Evolutionary conservation across 768 basidiomycete genomes (phyloP).

Genomic region (Kwoniella heveanensis): DNA sequence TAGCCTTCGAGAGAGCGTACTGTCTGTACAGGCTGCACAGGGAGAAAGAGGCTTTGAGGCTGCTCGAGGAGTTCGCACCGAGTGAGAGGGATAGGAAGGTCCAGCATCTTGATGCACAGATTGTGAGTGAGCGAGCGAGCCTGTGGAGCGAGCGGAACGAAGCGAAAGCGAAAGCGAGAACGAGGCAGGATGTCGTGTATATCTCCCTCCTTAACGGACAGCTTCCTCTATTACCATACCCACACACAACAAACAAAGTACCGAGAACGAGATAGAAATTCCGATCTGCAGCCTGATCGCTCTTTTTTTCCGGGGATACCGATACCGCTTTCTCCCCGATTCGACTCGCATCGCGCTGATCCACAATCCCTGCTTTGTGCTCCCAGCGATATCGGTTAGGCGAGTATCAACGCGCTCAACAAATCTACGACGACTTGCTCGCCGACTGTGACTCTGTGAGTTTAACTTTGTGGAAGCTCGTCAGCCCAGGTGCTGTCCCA

Average conservation of each 20-base stretch:
- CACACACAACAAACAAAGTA: too few relatives aligned
- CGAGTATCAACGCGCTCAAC: slow-evolving; percentile 70
- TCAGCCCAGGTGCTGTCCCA: too few relatives aligned
- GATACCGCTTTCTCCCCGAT: too few relatives aligned
- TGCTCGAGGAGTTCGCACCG: slow-evolving; percentile 58
- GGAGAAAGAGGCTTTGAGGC: slow-evolving; percentile 67
- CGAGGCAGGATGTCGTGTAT: too few relatives aligned
- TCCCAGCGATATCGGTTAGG: slow-evolving; percentile 75
- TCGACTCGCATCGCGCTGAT: too few relatives aligned
- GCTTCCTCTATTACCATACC: too few relatives aligned
- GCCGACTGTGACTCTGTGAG: slow-evolving; percentile 76
- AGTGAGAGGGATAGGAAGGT: slow-evolving; percentile 63
- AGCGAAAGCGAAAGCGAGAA: too few relatives aligned
- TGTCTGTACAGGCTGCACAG: slow-evolving; percentile 80
- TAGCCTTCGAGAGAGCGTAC: slow-evolving; percentile 74
- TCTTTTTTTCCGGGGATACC: too few relatives aligned
- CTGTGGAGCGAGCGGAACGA: background rate
- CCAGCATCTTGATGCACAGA: slow-evolving; percentile 80
- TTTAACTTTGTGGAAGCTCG: too few relatives aligned
- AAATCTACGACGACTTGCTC: slow-evolving; percentile 77
- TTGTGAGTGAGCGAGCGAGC: slow-evolving; percentile 62
- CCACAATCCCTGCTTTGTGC: background rate
- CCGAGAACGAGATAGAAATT: too few relatives aligned
- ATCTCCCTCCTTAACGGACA: too few relatives aligned
- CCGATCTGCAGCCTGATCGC: too few relatives aligned